phyloP scores from a whole-genome alignment of 2,329 filamentous ascomycete species.

The Ophiostoma angusticollis region DNA sequence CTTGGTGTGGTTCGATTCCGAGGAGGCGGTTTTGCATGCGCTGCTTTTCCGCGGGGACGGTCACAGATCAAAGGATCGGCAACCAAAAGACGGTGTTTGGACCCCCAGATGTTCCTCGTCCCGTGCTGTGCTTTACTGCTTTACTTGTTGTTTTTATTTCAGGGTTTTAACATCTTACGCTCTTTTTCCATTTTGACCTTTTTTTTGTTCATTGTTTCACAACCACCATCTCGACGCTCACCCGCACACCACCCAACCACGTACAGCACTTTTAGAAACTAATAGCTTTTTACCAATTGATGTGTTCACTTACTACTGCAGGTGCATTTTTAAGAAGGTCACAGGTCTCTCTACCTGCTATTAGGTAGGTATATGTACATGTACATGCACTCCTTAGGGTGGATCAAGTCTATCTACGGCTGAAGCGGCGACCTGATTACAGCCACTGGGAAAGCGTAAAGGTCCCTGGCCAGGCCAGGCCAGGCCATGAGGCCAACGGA shows the following conservation, averaged over 20 bases:
- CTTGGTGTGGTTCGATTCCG: not conserved
- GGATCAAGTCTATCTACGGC: no score
- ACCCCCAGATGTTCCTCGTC: no score
- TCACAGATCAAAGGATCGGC: conserved; percentile 1
- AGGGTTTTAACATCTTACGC: conserved; percentile 2
- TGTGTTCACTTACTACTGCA: not conserved
- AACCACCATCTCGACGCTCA: conserved; percentile 2
- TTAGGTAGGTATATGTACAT: no score
- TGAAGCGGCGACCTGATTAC: no score
- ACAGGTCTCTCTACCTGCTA: no score
- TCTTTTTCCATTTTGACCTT: not conserved
- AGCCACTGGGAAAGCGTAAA: no score
- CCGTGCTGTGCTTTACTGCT: not conserved
- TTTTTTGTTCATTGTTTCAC: not conserved
- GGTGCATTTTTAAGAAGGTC: no score
- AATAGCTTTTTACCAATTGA: conserved; percentile 10
- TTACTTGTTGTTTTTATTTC: not conserved
- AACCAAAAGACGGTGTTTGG: conserved; percentile 4
- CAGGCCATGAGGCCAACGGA: no score
- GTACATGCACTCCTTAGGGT: no score
- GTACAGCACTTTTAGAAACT: conserved; percentile 12
- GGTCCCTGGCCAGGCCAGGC: no score
- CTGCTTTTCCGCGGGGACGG: conserved; percentile 1
- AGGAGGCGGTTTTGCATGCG: conserved; percentile 2
- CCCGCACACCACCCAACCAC: conserved; percentile 6